Percentiles rank a stretch among this genome's conserved stretches.
Evolutionary conservation across 176 grass and related monocot genomes (phyloP).

Genomic region (Avena atlantica): DNA sequence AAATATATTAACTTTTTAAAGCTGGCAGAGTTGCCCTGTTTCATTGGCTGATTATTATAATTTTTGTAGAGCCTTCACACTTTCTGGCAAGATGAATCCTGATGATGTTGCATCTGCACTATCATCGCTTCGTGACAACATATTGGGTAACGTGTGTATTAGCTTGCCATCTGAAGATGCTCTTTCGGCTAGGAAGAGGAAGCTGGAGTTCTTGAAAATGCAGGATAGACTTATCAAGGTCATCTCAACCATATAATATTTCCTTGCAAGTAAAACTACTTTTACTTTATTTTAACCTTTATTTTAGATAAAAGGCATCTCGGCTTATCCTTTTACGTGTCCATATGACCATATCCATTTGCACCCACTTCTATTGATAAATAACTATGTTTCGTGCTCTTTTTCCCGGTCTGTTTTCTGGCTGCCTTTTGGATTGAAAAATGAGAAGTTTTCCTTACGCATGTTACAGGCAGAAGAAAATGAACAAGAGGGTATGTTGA

Average conservation of each 20-base stretch:
- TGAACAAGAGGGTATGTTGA: neutral
- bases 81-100: constrained; percentile 30
- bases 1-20: neutral
- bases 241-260: neutral
- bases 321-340: neutral
- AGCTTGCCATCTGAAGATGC: constrained; percentile 32
- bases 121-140: constrained; percentile 2
- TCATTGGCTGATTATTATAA: neutral
- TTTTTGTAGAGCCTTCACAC: constrained; percentile 2
- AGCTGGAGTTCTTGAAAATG: constrained; percentile 7
- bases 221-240: constrained; percentile 9
- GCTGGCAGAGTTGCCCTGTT: neutral
- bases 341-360: neutral
- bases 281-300: neutral
- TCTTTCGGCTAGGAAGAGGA: constrained; percentile 14
- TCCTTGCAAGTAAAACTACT: neutral
- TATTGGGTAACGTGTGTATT: neutral
- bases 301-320: neutral
- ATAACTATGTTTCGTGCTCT: neutral
- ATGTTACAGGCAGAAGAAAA: constrained; percentile 14
- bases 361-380: neutral
- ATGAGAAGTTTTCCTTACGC: neutral
- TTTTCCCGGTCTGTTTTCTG: neutral
- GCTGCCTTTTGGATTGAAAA: neutral
- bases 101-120: constrained; percentile 12